phyloP scores from a whole-genome alignment of 169 alveolate genomes.

The Plasmodium vivax region DNA sequence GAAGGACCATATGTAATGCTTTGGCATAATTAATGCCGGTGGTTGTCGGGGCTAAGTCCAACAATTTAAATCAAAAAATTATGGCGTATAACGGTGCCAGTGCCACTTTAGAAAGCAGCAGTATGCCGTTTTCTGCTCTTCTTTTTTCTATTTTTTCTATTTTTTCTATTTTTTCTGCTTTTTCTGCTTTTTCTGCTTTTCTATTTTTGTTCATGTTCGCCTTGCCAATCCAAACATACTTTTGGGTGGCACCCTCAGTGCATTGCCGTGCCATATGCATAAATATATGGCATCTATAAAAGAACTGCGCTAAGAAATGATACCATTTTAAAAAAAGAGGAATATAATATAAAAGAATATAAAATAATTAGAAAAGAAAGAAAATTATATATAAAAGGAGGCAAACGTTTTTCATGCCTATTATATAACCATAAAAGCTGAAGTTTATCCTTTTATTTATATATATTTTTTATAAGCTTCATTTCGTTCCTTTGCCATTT shows the following conservation, averaged over 20 bases:
- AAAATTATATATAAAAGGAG: not conserved
- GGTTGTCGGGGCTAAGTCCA: not conserved
- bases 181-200: not conserved
- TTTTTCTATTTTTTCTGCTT: no score
- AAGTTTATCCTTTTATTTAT: not conserved
- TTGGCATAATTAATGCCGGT: not conserved
- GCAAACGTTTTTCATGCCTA: not conserved
- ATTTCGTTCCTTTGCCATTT: not conserved
- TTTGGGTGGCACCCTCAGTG: not conserved
- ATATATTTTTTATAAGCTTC: not conserved
- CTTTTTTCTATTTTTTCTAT: no score
- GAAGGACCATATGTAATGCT: not conserved
- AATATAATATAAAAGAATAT: not conserved
- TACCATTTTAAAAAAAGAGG: not conserved
- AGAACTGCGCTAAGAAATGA: not conserved
- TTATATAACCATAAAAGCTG: not conserved
- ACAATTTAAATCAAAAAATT: not conserved
- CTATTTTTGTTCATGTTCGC: not conserved
- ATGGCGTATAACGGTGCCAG: not conserved
- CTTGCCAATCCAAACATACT: not conserved
- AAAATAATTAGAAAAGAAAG: not conserved
- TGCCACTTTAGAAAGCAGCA: not conserved
- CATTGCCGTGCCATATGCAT: not conserved
- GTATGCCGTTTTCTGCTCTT: not conserved
- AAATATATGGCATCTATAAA: no score